phyloP scores from a whole-genome alignment of 192 early-diverging fungal genomes.

The Dissophora globulifera region DNA sequence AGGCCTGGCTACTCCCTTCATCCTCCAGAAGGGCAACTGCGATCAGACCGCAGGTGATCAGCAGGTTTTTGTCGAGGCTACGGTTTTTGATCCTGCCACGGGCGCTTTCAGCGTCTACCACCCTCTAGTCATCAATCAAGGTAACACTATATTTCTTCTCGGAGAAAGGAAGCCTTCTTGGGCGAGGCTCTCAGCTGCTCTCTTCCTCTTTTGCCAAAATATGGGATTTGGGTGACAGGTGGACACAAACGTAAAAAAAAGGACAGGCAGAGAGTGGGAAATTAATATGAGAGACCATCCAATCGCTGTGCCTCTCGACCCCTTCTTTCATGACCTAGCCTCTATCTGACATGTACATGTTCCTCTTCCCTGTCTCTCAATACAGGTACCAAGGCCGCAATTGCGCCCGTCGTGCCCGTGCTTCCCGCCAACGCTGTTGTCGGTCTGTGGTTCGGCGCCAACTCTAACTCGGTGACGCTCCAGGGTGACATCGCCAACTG shows the following conservation, averaged over 20 bases:
- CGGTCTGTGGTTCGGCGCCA: slow-evolving; percentile 32
- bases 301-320: too few species aligned
- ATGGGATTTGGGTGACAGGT: too few species aligned
- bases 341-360: too few species aligned
- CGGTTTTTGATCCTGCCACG: slow-evolving; percentile 20
- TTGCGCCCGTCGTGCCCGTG: slow-evolving; percentile 12
- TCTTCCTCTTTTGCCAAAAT: too few species aligned
- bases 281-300: too few species aligned
- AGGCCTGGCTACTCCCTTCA: slow-evolving; percentile 15
- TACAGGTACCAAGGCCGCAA: slow-evolving; percentile 9
- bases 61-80: slow-evolving; percentile 30
- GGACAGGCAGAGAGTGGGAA: too few species aligned
- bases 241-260: too few species aligned
- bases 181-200: too few species aligned
- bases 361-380: not conserved
- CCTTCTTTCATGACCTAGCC: too few species aligned
- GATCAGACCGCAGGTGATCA: slow-evolving; percentile 15
- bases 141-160: not conserved
- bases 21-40: slow-evolving; percentile 30
- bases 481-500: slow-evolving; percentile 9
- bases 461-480: slow-evolving; percentile 15
- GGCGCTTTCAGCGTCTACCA: slow-evolving; percentile 23
- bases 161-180: too few species aligned
- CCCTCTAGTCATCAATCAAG: slow-evolving; percentile 13
- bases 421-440: slow-evolving; percentile 8